Base-by-base conservation (phyloP, 352 stramenopile genomes). In the Globisporangium parvum region DNA sequence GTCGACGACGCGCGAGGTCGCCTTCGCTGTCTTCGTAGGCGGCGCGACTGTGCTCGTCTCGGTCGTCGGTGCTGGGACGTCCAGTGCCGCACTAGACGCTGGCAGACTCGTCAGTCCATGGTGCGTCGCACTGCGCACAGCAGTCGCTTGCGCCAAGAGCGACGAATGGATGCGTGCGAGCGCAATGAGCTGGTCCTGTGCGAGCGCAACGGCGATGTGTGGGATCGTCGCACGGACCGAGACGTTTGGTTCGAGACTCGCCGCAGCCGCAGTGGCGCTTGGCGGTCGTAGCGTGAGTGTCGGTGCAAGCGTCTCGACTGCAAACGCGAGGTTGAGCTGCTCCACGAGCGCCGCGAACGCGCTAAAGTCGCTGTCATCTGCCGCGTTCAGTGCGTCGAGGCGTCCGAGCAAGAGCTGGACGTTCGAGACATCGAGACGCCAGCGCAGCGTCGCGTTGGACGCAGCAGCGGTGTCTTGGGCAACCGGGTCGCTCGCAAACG, bases 241-340 rank as follows among this genome's bases (percentile, higher is more conserved):
- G 6, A 59, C 39, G 35, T 35, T 60, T 40, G 60, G 60, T 20
- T 35, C 40, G 20, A 23, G 28, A 1, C 2, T 41, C n/a, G n/a
- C n/a, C 28, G 33, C 41, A 35, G 37, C 47, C 11, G 40, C 59
- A 40, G 42, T 6, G 24, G 45, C 23, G 51, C 59, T 26, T 51
- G 45, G 45, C 11, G 54, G 50, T 47, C 51, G 28, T 21, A 51
- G 17, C 0, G 37, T 26, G 5, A 31, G 39, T 8, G 55, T 56
- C 31, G 57, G 53, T 24, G 70, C 48, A 55, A 71, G 51, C 9
- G 77, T 87, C 47, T 80, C 62, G 17, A 91, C 48, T 2, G 54
- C 69, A 46, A 88, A 86, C 39, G 76, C 67, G 50, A 87, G 40
- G 18, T 66, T 87, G 11, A 91, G 60, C n/a, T 88, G 72, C 31